A percentile compares a stretch with the other conserved stretches of the same genome.
Evolutionary conservation across 73 alveolate genomes (phyloP).

Genomic region (Blepharisma japonicum): DNA sequence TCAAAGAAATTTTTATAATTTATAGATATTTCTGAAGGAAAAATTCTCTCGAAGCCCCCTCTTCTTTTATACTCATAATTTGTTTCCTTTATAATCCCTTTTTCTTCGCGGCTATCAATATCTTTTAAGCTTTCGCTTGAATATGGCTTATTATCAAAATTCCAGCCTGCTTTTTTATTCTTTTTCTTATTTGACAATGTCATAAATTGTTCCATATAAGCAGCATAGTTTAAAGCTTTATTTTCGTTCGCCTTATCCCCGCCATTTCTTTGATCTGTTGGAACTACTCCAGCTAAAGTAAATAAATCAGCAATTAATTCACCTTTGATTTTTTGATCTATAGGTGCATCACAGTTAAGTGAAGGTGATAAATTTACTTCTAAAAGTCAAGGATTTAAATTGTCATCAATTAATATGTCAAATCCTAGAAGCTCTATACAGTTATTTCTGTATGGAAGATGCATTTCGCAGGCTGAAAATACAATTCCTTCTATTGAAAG

Average conservation of each 20-base stretch:
- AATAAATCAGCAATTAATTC: constrained; percentile 81
- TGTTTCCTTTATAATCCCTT: constrained; percentile 54
- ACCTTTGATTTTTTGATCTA: constrained; percentile 82
- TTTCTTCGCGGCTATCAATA: constrained; percentile 33
- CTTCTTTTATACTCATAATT: constrained; percentile 58
- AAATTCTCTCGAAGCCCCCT: constrained; percentile 69
- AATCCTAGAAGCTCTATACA: constrained; percentile 91
- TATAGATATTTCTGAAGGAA: constrained; percentile 58
- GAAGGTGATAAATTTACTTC: constrained; percentile 90
- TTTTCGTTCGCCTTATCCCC: neutral
- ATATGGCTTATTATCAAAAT: neutral
- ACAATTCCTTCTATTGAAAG: constrained; percentile 71
- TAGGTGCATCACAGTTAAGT: constrained; percentile 76
- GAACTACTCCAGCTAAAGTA: constrained; percentile 67
- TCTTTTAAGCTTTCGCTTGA: neutral
- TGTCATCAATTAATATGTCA: constrained; percentile 83
- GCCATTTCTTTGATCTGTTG: neutral
- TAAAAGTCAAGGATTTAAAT: constrained; percentile 84
- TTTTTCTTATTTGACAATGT: neutral
- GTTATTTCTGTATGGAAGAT: constrained; percentile 72
- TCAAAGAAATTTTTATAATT: constrained; percentile 75
- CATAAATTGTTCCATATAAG: constrained; percentile 22
- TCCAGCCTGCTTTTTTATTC: neutral
- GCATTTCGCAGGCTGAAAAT: constrained; percentile 74
- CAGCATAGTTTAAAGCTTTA: constrained; percentile 13